These are phyloP conservation scores for Zasmidium angulare DNA, from an alignment of 2,329 filamentous ascomycete genomes.

Conservation along the genomic window DNA sequence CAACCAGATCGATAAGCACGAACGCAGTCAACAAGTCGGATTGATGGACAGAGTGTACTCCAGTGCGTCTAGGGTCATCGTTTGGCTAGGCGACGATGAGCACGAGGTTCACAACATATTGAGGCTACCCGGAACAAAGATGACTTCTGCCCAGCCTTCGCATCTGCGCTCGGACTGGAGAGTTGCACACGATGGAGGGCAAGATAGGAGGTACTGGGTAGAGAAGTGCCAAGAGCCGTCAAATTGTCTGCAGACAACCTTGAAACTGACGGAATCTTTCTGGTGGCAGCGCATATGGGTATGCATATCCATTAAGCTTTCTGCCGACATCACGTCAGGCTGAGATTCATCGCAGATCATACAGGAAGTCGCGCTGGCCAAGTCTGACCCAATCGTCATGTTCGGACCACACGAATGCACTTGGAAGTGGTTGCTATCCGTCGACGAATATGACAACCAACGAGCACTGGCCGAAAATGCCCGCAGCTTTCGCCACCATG, in stretches of 20 bases:
- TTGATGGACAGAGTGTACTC: constrained; percentile 31
- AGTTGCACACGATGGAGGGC: too few species aligned
- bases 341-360: neutral
- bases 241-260: neutral
- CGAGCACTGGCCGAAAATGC: neutral
- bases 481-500: neutral
- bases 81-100: constrained; percentile 29
- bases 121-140: too few species aligned
- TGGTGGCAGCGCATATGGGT: neutral
- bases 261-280: neutral
- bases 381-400: neutral
- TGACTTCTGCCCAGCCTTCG: too few species aligned
- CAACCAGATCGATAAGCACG: constrained; percentile 26
- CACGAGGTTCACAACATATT: neutral
- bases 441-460: neutral
- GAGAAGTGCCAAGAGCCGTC: neutral
- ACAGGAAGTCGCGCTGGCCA: neutral
- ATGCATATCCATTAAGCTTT: neutral
- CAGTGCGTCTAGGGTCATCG: constrained; percentile 25
- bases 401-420: neutral
- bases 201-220: too few species aligned
- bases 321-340: too few species aligned
- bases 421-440: neutral
- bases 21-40: constrained; percentile 29
- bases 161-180: too few species aligned